Evolutionary conservation across 768 basidiomycete genomes (phyloP), one percentile per base, ranked within the genome.

Genomic region (Sporobolomyces phaffii): DNA sequence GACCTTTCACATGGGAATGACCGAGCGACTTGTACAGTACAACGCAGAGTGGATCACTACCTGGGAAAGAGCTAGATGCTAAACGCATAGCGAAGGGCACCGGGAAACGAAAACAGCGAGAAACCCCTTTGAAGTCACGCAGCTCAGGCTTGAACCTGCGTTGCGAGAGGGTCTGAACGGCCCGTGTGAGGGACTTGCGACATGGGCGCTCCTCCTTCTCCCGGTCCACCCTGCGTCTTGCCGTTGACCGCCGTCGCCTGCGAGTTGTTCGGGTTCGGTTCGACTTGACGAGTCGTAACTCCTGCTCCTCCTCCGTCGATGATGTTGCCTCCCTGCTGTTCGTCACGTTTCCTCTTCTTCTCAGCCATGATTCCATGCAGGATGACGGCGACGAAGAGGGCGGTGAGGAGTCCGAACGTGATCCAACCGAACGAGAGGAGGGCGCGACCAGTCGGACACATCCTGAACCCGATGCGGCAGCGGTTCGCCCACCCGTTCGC

Each of bases 361-460:
- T 58, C 29, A 29, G 3, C 11, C 5, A 58, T 3, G 43, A 58
- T 8, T 3, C 43, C 56, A 31, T 45, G 56, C 17, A 33, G 4
- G 43, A 58, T 45, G 8, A 26, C 41, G 56, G 24, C 24, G 24
- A 28, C 3, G 14, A 58, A 29, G 5, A 58, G 31, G 18, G 24
- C 14, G 5, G 43, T 8, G 28, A 58, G 31, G 28, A 58, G 38
- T 14, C 56, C 56, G 29, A 58, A 58, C 15, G 41, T 58, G 41
- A 58, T 58, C 43, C 56, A 58, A 10, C 56, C 56, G 43, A 58
- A 58, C 18, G 56, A 11, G 56, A 45, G 56, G 22, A 58, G 56
- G 15, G 56, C 56, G 2, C 56, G 26, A n/a, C 56, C 56, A 18
- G 56, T 58, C 24, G 41, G 20, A 22, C 56, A 58, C 24, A 34